Evolutionary conservation across 2,329 filamentous ascomycete genomes (phyloP).

Genomic region (Aspergillus oerlinghausenensis): DNA sequence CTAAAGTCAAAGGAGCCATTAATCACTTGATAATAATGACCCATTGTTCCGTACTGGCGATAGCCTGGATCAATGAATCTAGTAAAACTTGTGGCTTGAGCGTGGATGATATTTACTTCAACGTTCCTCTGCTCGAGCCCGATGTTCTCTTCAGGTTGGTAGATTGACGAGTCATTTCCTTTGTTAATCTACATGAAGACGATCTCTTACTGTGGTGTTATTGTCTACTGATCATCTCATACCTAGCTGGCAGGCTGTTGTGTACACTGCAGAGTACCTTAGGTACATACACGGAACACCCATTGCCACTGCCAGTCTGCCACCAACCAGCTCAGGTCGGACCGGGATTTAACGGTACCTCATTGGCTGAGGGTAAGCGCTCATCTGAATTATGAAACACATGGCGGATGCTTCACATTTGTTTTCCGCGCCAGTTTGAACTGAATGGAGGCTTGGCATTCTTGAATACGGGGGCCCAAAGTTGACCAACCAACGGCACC

Average conservation of each 20-base stretch:
- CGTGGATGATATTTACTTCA: not conserved
- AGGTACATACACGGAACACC: no score
- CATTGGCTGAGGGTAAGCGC: constrained; percentile 30
- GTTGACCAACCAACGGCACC: not conserved
- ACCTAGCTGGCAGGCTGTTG: not conserved
- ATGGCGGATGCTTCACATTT: constrained; percentile 31
- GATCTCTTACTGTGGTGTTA: not conserved
- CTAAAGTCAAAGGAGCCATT: not conserved
- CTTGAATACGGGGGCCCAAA: constrained; percentile 1
- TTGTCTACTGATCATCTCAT: not conserved
- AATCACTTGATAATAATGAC: not conserved
- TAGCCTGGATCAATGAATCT: not conserved
- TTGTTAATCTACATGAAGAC: not conserved
- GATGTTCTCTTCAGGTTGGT: not conserved
- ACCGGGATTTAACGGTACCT: constrained; percentile 4
- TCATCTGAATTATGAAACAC: constrained; percentile 30
- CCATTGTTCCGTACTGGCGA: not conserved
- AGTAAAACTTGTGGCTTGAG: not conserved
- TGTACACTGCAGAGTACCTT: not conserved
- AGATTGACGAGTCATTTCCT: not conserved
- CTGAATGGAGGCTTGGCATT: constrained; percentile 22
- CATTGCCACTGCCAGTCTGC: not conserved
- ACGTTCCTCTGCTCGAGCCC: not conserved
- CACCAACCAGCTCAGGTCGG: constrained; percentile 3
- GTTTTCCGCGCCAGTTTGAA: constrained; percentile 33